These are phyloP conservation scores for Asterionellopsis glacialis DNA, from an alignment of 108 stramenopile genomes.

Conservation along the genomic window DNA sequence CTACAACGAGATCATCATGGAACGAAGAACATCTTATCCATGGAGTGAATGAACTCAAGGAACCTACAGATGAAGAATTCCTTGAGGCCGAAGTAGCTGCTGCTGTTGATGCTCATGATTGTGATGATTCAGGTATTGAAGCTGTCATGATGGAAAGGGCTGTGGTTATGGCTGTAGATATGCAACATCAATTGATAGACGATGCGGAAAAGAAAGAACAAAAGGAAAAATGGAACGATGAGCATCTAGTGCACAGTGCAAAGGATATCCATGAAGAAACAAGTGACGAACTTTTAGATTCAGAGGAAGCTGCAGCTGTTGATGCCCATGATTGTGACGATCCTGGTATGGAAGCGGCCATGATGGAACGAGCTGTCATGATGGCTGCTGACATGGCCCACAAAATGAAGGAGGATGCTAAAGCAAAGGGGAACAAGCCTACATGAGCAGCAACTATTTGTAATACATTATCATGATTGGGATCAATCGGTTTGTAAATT, in stretches of 20 bases:
- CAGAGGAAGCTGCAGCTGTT: constrained; percentile 27
- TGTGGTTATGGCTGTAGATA: constrained; percentile 13
- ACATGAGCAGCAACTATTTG: no score
- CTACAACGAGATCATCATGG: constrained; percentile 1
- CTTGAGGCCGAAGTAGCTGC: constrained; percentile 9
- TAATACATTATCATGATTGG: no score
- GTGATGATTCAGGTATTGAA: constrained; percentile 15
- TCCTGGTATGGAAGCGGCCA: constrained; percentile 35
- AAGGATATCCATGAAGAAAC: constrained; percentile 4
- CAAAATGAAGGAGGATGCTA: no score
- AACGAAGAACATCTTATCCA: constrained; percentile 13
- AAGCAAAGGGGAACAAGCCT: not conserved
- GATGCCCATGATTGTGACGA: constrained; percentile 31
- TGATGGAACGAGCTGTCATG: constrained; percentile 35
- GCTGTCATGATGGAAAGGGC: constrained; percentile 12
- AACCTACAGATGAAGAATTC: constrained; percentile 12
- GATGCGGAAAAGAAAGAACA: not conserved
- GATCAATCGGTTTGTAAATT: no score
- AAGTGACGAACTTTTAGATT: constrained; percentile 16
- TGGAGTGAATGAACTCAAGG: constrained; percentile 7
- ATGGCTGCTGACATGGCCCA: constrained; percentile 17
- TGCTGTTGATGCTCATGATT: constrained; percentile 20
- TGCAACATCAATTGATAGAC: constrained; percentile 7
- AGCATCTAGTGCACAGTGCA: constrained; percentile 3
- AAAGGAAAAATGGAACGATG: constrained; percentile 1